Evolutionary conservation across 2,329 filamentous ascomycete species (phyloP).

Genomic region (Aspergillus aculeatinus): DNA sequence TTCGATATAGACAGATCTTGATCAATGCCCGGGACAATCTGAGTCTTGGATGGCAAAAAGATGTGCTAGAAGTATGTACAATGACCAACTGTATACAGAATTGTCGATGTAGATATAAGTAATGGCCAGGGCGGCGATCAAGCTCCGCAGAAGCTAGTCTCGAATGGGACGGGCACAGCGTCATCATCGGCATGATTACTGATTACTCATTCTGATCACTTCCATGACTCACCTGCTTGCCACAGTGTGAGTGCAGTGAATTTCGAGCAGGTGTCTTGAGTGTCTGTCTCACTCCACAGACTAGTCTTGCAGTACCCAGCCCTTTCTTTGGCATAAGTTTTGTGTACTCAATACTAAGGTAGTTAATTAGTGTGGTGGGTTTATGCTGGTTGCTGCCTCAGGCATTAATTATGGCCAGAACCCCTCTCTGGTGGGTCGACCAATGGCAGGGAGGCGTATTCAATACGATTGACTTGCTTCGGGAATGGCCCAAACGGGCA

Average conservation of each 20-base stretch:
- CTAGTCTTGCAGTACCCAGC: no score
- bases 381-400: no score
- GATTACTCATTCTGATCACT: neutral
- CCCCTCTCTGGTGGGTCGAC: neutral
- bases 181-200: constrained; percentile 5
- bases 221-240: neutral
- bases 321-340: no score
- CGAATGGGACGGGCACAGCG: neutral
- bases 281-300: no score
- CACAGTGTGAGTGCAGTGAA: neutral
- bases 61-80: no score
- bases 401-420: neutral
- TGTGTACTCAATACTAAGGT: no score
- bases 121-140: neutral
- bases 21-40: no score
- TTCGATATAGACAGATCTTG: no score
- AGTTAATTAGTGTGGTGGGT: no score
- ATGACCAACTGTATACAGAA: no score
- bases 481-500: neutral
- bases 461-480: neutral
- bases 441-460: constrained; percentile 1
- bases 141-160: neutral
- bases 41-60: no score
- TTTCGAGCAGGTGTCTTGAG: no score
- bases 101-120: neutral